Evolutionary conservation across 2,329 filamentous ascomycete species (phyloP).

Genomic region (Fusarium odoratissimum): DNA sequence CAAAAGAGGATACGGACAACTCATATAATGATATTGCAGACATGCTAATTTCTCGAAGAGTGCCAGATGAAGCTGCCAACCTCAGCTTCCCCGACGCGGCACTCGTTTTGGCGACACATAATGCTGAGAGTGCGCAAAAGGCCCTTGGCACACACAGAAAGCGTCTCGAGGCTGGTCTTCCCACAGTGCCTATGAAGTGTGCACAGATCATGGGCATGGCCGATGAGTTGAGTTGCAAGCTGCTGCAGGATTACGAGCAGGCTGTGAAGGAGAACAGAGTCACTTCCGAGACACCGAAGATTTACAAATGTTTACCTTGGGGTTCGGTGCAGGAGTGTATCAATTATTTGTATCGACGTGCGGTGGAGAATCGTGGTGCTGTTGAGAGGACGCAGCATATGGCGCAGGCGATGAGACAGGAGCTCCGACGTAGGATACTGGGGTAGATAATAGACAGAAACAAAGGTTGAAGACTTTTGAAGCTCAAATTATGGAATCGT

Average conservation of each 20-base stretch:
- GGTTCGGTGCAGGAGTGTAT: constrained; percentile 54
- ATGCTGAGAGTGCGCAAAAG: constrained; percentile 54
- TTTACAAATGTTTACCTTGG: constrained; percentile 56
- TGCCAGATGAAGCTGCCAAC: constrained; percentile 16
- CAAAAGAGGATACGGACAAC: constrained; percentile 62
- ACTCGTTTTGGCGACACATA: constrained; percentile 66
- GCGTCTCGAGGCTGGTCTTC: constrained; percentile 50
- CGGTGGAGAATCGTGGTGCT: constrained; percentile 54
- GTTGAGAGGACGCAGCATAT: constrained; percentile 48
- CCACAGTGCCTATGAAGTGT: constrained; percentile 55
- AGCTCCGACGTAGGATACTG: constrained; percentile 45
- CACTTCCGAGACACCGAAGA: constrained; percentile 36
- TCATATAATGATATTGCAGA: constrained; percentile 62
- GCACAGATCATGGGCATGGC: constrained; percentile 70
- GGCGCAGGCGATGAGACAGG: constrained; percentile 45
- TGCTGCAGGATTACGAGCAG: constrained; percentile 54
- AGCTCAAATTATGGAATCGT: accelerated
- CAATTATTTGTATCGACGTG: constrained; percentile 52
- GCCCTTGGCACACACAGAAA: constrained; percentile 56
- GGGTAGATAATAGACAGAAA: not conserved
- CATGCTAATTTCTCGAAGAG: constrained; percentile 55
- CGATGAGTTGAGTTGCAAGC: constrained; percentile 63
- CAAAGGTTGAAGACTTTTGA: accelerated
- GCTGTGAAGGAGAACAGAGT: constrained; percentile 3
- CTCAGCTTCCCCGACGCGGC: constrained; percentile 56